Evolutionary conservation across 108 stramenopile species (phyloP).

Genomic region (Poteriospumella lacustris): DNA sequence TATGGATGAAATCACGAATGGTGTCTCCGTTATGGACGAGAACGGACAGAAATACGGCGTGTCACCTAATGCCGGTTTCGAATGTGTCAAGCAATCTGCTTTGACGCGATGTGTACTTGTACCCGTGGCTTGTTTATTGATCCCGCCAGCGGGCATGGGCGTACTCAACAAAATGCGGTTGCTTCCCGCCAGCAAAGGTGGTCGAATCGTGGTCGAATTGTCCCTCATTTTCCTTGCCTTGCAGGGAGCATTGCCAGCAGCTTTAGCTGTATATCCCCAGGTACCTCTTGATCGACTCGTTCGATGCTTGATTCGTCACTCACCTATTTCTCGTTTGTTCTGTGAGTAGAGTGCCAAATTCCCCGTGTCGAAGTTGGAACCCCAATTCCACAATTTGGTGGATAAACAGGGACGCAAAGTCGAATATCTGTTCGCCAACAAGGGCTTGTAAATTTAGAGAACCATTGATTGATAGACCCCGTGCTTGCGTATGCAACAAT

Average conservation of each 20-base stretch:
- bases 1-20: slow-evolving; percentile 1
- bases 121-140: slow-evolving; percentile 11
- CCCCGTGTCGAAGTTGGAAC: not conserved
- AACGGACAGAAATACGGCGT: not conserved
- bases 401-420: not conserved
- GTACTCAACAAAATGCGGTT: not conserved
- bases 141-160: not conserved
- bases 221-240: not conserved
- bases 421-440: not conserved
- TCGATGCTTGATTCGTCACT: not conserved
- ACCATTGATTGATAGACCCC: too few relatives aligned
- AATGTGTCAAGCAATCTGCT: slow-evolving; percentile 3
- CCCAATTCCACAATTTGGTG: not conserved
- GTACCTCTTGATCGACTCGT: not conserved
- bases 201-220: not conserved
- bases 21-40: not conserved
- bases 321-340: not conserved
- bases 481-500: too few relatives aligned
- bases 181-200: not conserved
- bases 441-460: slow-evolving; percentile 11
- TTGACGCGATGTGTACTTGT: not conserved
- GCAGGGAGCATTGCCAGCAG: not conserved
- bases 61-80: not conserved
- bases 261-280: slow-evolving; percentile 19
- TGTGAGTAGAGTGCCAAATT: not conserved